Percentiles rank a stretch among this genome's conserved stretches.
Conservation (phyloP, 176 grass and related monocot genomes). For the Paspalum notatum region DNA sequence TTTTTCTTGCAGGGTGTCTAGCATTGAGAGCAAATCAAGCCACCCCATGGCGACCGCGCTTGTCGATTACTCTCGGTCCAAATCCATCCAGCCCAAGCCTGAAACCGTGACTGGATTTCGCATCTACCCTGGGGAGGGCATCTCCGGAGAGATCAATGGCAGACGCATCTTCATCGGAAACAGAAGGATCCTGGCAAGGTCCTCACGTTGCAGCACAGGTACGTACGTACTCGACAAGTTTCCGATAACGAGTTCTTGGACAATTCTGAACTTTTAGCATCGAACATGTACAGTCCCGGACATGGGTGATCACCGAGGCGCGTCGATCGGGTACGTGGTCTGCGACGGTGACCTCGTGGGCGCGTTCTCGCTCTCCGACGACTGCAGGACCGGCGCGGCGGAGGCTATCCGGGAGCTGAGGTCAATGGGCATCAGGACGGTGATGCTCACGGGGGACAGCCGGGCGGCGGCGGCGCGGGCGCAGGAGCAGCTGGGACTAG, state of each 20-base stretch:
- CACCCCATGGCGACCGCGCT: constrained; percentile 86
- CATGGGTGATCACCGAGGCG: constrained; percentile 31
- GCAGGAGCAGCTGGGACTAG: constrained; percentile 56
- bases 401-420: constrained; percentile 68
- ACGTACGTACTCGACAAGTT: constrained; percentile 23
- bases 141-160: constrained; percentile 61
- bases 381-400: constrained; percentile 48
- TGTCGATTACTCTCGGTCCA: constrained; percentile 57
- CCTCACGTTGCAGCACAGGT: constrained; percentile 34
- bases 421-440: constrained; percentile 58
- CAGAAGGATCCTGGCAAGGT: constrained; percentile 45
- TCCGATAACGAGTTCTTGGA: background rate
- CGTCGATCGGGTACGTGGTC: constrained; percentile 65
- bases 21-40: constrained; percentile 82
- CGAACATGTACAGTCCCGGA: constrained; percentile 5
- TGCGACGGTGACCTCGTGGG: constrained; percentile 37
- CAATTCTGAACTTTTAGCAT: background rate
- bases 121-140: constrained; percentile 69
- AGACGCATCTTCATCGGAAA: constrained; percentile 64
- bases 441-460: constrained; percentile 82
- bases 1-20: constrained; percentile 59
- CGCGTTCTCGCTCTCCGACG: constrained; percentile 52
- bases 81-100: constrained; percentile 50
- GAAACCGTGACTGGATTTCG: constrained; percentile 57
- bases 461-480: constrained; percentile 46